Evolutionary conservation across 805 yeast genomes (phyloP), one percentile per base, ranked within the genome.

Genomic region (Barnettozyma californica): DNA sequence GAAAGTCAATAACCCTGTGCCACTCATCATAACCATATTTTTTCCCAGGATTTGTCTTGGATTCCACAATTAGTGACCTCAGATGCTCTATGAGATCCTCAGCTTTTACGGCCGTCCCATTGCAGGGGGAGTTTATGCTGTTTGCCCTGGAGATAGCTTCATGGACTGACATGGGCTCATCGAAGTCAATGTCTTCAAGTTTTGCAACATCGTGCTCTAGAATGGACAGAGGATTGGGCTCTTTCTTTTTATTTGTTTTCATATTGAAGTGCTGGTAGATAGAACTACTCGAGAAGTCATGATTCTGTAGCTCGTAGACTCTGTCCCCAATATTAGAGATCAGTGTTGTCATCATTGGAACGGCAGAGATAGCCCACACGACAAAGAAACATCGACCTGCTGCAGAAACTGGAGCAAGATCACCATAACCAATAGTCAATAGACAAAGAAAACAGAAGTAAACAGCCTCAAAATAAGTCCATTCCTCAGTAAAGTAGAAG

Each of bases 351-450:
- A 89, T 88, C 45, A 88, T 70, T 1, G 97, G 97, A 20, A 90
- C 83, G 0, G 96, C 95, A 7, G 81, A 69, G 19, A 90, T 62
- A 0, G 90, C 84, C 96, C 96, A 90, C 9, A 80, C 66, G 8
- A 87, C 80, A 57, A 89, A 89, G 55, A 88, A 79, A 1, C 84
- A 76, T 38, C 84, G 68, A 1, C 95, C 95, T 6, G 85, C 83
- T 1, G 81, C 66, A 0, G 82, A 65, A 1, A 44, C 48, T 1
- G 96, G 95, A 1, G 80, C 71, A 55, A 70, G 81, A 59, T 83
- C 90, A 27, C 96, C 97, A 64, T 86, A 88, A 1, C 96, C 96
- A 48, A 90, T 84, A 0, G 96, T 87, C 7, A 88, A 66, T 45
- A 90, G 74, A 58, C 92, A 81, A 36, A 86, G 67, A 53, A 84